phyloP scores from a whole-genome alignment of 306 rosid genomes.

The Gastrolobium villosum region DNA sequence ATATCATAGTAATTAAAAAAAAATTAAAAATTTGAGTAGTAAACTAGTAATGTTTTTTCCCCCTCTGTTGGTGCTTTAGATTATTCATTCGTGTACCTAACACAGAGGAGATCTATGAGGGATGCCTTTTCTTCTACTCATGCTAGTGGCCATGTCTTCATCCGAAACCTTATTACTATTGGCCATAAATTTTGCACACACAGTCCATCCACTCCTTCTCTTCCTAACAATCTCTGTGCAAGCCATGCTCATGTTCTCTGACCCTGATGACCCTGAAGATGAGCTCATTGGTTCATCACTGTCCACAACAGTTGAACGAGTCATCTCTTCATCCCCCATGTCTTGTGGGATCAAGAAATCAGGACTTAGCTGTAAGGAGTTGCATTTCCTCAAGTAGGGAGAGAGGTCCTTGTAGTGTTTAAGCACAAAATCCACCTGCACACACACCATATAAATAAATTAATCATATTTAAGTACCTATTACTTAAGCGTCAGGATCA shows the following conservation, averaged over 20 bases:
- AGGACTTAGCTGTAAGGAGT: slow-evolving; percentile 74
- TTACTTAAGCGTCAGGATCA: too few species aligned
- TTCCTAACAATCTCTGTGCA: slow-evolving; percentile 73
- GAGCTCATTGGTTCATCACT: slow-evolving; percentile 80
- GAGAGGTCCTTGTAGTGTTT: slow-evolving; percentile 77
- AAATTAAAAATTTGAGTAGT: slow-evolving; percentile 31
- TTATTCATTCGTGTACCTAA: slow-evolving; percentile 49
- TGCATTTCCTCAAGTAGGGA: slow-evolving; percentile 75
- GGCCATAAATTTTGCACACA: slow-evolving; percentile 69
- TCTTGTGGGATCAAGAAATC: slow-evolving; percentile 89
- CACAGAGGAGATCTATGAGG: slow-evolving; percentile 97
- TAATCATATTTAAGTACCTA: too few species aligned
- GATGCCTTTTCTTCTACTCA: slow-evolving; percentile 94
- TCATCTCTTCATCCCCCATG: slow-evolving; percentile 79
- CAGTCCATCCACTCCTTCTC: slow-evolving; percentile 83
- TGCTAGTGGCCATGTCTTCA: slow-evolving; percentile 83
- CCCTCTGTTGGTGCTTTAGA: neutral
- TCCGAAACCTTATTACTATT: slow-evolving; percentile 70
- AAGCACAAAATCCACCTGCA: slow-evolving; percentile 87
- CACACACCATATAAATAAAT: neutral
- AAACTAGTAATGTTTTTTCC: neutral
- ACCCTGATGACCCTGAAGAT: slow-evolving; percentile 72
- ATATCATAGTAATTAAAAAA: slow-evolving; percentile 40
- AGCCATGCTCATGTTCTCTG: slow-evolving; percentile 75
- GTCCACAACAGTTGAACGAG: slow-evolving; percentile 79